Conservation (phyloP, 2,329 filamentous ascomycete genomes). For the Trichophyton rubrum region DNA sequence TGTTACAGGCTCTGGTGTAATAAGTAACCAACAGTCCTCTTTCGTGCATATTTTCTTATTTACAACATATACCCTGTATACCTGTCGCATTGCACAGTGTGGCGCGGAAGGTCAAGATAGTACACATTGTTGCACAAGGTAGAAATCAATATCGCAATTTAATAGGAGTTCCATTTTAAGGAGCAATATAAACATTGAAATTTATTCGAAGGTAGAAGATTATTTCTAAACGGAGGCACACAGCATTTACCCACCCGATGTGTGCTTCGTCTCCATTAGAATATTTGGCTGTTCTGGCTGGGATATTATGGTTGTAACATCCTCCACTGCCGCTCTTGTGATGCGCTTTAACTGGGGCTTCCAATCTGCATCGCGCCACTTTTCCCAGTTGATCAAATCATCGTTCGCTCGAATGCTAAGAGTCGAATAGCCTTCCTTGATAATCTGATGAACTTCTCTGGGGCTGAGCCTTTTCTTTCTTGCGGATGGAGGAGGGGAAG, state of each 20-base stretch:
- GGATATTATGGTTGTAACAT: slow-evolving; percentile 42
- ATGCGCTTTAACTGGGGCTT: slow-evolving; percentile 76
- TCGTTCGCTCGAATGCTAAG: slow-evolving; percentile 82
- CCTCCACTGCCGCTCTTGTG: slow-evolving; percentile 63
- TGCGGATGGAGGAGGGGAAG: slow-evolving; percentile 16
- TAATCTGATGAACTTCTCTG: slow-evolving; percentile 73
- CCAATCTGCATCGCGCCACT: slow-evolving; percentile 76
- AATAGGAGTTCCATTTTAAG: too few relatives aligned
- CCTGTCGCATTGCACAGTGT: not conserved
- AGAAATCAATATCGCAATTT: not conserved
- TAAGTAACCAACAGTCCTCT: not conserved
- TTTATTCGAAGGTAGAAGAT: not conserved
- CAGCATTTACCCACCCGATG: not conserved
- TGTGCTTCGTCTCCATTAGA: slow-evolving; percentile 1
- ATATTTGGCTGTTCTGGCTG: not conserved
- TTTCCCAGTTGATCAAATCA: slow-evolving; percentile 73
- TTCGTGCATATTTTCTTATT: not conserved
- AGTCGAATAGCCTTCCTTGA: slow-evolving; percentile 93
- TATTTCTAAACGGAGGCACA: not conserved
- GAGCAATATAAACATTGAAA: too few relatives aligned
- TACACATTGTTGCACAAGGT: not conserved
- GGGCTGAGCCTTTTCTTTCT: slow-evolving; percentile 61
- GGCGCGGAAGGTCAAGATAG: not conserved
- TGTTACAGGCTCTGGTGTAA: not conserved
- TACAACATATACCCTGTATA: not conserved